Evolutionary conservation across 2,329 filamentous ascomycete species (phyloP).

Genomic region (Pyrenophora seminiperda): DNA sequence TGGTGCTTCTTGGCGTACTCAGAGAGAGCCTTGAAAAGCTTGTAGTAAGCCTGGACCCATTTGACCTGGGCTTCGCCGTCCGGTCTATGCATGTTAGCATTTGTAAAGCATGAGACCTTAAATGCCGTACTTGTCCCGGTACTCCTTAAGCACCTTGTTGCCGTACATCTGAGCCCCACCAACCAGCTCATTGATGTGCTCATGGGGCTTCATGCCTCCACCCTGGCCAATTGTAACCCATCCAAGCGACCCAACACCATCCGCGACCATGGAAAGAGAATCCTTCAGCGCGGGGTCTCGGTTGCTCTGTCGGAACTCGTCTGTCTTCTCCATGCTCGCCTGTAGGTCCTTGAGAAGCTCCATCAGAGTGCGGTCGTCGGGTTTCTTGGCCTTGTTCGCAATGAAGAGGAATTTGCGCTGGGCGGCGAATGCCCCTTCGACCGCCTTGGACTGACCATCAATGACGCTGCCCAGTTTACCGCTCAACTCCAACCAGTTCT

Average conservation of each 20-base stretch:
- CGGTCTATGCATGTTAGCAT: conserved; percentile 54
- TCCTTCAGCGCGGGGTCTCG: conserved; percentile 75
- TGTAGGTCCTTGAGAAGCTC: conserved; percentile 87
- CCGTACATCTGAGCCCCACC: conserved; percentile 90
- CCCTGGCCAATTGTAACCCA: conserved; percentile 80
- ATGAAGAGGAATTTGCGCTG: conserved; percentile 88
- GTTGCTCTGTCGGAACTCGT: conserved; percentile 81
- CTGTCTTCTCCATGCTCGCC: conserved; percentile 77
- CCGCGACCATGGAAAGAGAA: conserved; percentile 84
- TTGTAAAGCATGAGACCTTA: background rate
- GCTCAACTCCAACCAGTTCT: conserved; percentile 78
- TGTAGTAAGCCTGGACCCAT: conserved; percentile 92
- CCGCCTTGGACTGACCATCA: conserved; percentile 71
- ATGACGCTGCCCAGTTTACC: conserved; percentile 77
- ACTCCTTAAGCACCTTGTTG: conserved; percentile 89
- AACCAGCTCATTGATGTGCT: conserved; percentile 82
- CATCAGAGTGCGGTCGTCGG: conserved; percentile 72
- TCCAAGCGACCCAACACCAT: conserved; percentile 85
- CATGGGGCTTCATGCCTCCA: conserved; percentile 69
- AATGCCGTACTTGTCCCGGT: conserved; percentile 73
- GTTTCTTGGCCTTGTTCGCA: conserved; percentile 90
- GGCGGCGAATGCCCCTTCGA: conserved; percentile 73
- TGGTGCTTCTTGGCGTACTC: conserved; percentile 87
- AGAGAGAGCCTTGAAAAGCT: conserved; percentile 80
- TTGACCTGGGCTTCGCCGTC: conserved; percentile 73